These are phyloP conservation scores for Solanum lignicaule DNA, from an alignment of 257 asterid species.

Conservation along the genomic window DNA sequence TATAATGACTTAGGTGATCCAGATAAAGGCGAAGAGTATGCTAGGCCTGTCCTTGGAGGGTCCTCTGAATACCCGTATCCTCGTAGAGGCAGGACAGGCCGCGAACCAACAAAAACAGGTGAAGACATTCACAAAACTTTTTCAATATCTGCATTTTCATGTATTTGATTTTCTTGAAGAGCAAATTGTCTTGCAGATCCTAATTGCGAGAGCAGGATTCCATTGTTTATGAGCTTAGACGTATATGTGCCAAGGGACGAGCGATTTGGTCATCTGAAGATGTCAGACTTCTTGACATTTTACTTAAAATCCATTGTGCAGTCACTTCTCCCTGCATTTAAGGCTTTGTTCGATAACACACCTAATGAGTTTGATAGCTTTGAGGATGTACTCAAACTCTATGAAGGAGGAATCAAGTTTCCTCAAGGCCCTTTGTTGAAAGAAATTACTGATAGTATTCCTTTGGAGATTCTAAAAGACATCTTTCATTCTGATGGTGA, in stretches of 20 bases:
- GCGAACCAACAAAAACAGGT: neutral
- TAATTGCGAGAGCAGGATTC: constrained; percentile 4
- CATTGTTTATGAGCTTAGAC: neutral
- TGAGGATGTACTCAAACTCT: neutral
- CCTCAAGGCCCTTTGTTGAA: constrained; percentile 22
- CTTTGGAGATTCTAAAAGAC: constrained; percentile 47
- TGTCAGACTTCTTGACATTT: neutral
- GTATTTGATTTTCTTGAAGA: neutral
- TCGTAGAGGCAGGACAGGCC: constrained; percentile 9
- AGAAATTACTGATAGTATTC: constrained; percentile 30
- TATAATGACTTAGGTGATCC: constrained; percentile 34
- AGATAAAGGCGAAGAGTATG: constrained; percentile 1
- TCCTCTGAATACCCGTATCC: constrained; percentile 11
- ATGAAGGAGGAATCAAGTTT: constrained; percentile 7
- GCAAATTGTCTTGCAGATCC: neutral
- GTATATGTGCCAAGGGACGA: neutral
- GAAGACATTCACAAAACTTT: neutral
- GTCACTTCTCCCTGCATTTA: constrained; percentile 40
- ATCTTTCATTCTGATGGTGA: constrained; percentile 54
- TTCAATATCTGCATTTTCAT: neutral
- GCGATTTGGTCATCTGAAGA: neutral
- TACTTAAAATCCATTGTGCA: neutral
- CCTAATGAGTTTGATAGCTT: neutral
- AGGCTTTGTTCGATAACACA: constrained; percentile 24
- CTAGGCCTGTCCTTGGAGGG: constrained; percentile 22